Evolutionary conservation across 257 asterid species (phyloP).

Genomic region (Solanum ossicruentum): DNA sequence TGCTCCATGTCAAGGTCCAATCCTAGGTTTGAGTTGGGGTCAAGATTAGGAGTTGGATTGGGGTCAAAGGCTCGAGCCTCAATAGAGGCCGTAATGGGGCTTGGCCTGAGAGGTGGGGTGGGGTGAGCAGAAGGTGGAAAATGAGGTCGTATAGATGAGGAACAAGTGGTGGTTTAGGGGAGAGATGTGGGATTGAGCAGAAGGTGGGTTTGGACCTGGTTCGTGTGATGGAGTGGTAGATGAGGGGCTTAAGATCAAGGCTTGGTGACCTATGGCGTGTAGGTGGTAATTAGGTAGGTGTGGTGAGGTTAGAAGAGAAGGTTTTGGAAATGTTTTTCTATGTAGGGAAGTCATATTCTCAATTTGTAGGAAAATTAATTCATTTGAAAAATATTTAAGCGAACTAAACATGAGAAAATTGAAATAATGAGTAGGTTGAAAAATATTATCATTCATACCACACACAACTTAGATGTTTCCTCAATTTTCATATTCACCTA

Average conservation of each 20-base stretch:
- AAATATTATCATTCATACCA: too few species aligned
- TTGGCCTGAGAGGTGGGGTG: not conserved
- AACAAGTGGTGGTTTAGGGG: not conserved
- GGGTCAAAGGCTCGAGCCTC: not conserved
- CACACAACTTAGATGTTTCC: not conserved
- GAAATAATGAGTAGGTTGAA: too few species aligned
- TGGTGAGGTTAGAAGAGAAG: not conserved
- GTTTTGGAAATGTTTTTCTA: too few species aligned
- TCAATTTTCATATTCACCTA: not conserved
- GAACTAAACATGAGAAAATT: too few species aligned
- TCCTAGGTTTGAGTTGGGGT: not conserved
- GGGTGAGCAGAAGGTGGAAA: not conserved
- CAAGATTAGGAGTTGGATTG: not conserved
- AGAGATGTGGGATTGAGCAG: not conserved
- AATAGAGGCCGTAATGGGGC: not conserved
- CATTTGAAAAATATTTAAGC: not conserved
- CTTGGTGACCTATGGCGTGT: not conserved
- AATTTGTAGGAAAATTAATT: too few species aligned
- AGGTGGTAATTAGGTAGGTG: not conserved
- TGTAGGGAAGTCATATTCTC: too few species aligned
- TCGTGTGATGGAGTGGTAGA: not conserved
- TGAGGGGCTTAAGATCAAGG: not conserved
- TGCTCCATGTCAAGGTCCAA: not conserved
- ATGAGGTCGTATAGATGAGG: not conserved
- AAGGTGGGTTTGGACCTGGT: not conserved